Percentiles rank a stretch among this genome's conserved stretches.
Conservation (phyloP, 257 asterid genomes). For the Jaltomata sinuosa region DNA sequence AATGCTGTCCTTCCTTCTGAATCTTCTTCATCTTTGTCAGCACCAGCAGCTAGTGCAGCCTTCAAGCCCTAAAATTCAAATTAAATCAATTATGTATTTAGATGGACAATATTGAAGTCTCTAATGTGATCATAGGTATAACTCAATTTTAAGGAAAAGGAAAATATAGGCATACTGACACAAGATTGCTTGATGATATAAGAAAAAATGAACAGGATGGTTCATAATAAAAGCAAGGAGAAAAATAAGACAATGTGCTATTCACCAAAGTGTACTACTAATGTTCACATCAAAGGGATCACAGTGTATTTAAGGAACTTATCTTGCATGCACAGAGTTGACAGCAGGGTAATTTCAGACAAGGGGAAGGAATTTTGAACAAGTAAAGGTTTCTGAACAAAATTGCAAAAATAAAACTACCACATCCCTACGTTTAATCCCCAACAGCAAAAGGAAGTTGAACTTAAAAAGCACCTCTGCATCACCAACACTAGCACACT, state of each 20-base stretch:
- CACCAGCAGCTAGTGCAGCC: conserved; percentile 73
- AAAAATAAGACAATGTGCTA: not conserved
- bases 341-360: not conserved
- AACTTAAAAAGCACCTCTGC: conserved; percentile 45
- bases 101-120: not conserved
- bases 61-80: conserved; percentile 57
- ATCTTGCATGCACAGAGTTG: not conserved
- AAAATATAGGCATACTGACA: not conserved
- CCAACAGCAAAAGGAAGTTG: not conserved
- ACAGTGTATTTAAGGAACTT: not conserved
- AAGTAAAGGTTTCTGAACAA: not conserved
- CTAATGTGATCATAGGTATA: not conserved
- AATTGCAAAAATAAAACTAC: not conserved
- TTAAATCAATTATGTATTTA: not conserved
- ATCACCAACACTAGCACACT: conserved; percentile 83
- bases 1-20: conserved; percentile 98
- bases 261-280: not conserved
- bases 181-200: not conserved
- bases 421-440: not conserved
- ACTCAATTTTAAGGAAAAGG: not conserved
- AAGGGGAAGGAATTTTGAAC: not conserved
- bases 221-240: not conserved
- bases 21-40: conserved; percentile 96
- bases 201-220: not conserved
- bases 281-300: not conserved